Evolutionary conservation across 2,329 filamentous ascomycete species (phyloP), one percentile per base, ranked within the genome.

Genomic region (Fusarium pseudoanthophilum): DNA sequence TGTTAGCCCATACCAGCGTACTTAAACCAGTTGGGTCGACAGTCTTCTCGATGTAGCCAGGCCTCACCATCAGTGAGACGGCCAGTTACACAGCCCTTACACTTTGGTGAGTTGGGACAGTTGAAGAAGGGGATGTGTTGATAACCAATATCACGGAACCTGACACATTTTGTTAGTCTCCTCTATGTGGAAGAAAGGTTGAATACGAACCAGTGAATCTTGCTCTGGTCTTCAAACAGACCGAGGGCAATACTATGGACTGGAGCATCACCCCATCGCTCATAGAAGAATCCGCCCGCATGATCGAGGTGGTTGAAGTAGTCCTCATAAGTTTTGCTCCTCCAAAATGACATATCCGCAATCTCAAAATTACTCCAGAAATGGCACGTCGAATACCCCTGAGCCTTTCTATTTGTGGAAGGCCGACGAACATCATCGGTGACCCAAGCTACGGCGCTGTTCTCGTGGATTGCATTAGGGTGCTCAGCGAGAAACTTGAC

Each of bases 311-410:
- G 95, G 79, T 97, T 91, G 81, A 99, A 99, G 83, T 98, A 99
- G 72, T 97, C 95, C 80, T 97, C 93, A 80, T 99, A 99, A 51
- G 90, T 88, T 81, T 95, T 90, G 79, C 94, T 93, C 55, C 96
- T 88, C 93, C 95, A 99, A 83, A 99, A 97, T 72, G 89, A 89
- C 88, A 99, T 90, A 82, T 98, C 94, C 52, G 90, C 95, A 77
- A 99, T 95, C 83, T 99, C 96, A 78, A 99, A 99, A 83, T 99
- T 99, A 78, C 92, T 96, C 96, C 96, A 99, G 87, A 99, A 99
- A 83, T 99, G 96, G 82, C 96, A 99, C 5, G 96, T 98, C 39
- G 94, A 97, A 86, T 97, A 99, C 39, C 96, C 96, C 78, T 97
- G 93, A 11, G 95, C 95, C 72, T 92, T 90, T 60, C 87, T 81